These are phyloP conservation scores for Ochromonas danica DNA, from an alignment of 108 stramenopile genomes.

Conservation along the genomic window DNA sequence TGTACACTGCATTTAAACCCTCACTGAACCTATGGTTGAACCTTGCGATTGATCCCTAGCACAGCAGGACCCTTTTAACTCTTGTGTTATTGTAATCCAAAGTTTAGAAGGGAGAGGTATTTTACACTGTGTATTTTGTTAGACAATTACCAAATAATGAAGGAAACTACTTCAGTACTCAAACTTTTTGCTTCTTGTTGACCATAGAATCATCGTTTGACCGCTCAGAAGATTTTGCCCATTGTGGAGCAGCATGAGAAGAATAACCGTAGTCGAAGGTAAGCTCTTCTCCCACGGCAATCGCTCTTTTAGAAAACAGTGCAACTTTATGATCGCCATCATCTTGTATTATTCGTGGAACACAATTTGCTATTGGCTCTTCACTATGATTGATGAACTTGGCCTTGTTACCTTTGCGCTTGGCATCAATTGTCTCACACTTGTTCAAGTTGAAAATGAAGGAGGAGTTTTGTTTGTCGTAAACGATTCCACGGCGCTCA, in stretches of 20 bases:
- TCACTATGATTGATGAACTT: conserved; percentile 70
- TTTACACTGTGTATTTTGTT: no score
- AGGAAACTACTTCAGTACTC: no score
- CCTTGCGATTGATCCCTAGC: no score
- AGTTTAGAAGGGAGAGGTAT: no score
- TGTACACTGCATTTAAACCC: no score
- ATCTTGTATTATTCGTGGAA: conserved; percentile 61
- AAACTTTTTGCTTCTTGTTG: no score
- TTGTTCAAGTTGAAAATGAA: conserved; percentile 74
- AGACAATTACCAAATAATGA: no score
- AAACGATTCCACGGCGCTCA: conserved; percentile 71
- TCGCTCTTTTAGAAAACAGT: conserved; percentile 70
- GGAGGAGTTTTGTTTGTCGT: conserved; percentile 63
- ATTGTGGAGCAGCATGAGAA: not conserved
- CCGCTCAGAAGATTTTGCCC: no score
- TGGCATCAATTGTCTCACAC: conserved; percentile 71
- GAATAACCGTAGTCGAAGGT: conserved; percentile 40
- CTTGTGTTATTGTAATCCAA: no score
- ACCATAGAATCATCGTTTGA: no score
- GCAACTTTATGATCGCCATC: conserved; percentile 74
- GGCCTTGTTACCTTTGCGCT: conserved; percentile 73
- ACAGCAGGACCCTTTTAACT: no score
- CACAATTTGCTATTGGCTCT: conserved; percentile 58
- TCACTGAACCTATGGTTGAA: no score
- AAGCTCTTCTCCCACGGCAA: conserved; percentile 51